Percentiles rank a stretch among this genome's conserved stretches.
Evolutionary conservation across 768 basidiomycete genomes (phyloP).

Genomic region (Mycena crocata): DNA sequence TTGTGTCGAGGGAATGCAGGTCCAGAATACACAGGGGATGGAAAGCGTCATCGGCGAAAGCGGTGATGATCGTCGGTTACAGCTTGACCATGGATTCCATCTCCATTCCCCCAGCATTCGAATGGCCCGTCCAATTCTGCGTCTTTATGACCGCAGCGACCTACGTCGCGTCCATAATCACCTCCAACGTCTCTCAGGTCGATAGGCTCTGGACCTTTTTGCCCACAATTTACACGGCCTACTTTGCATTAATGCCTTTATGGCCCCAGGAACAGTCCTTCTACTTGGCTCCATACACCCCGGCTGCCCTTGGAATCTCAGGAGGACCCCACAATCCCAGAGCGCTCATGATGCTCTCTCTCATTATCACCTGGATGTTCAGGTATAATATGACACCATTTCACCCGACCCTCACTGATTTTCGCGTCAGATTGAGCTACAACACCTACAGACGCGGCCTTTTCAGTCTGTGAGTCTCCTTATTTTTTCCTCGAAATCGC

Average conservation of each 20-base stretch:
- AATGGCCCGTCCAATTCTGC: constrained; percentile 77
- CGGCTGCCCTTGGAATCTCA: constrained; percentile 55
- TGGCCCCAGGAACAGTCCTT: constrained; percentile 56
- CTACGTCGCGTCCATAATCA: constrained; percentile 73
- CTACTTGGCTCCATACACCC: constrained; percentile 66
- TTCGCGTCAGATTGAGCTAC: constrained; percentile 60
- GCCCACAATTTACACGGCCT: constrained; percentile 85
- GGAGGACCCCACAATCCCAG: constrained; percentile 72
- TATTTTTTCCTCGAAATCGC: background rate
- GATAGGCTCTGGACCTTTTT: constrained; percentile 86
- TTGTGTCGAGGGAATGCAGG: no score
- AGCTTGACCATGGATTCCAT: constrained; percentile 14
- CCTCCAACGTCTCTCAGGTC: constrained; percentile 87
- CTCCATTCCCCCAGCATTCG: constrained; percentile 49
- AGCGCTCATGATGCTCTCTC: constrained; percentile 77
- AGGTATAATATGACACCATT: constrained; percentile 49
- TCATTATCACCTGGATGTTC: constrained; percentile 77
- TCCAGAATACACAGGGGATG: no score
- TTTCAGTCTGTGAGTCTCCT: constrained; percentile 68
- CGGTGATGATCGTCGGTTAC: no score
- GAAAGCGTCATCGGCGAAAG: no score
- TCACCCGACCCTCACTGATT: constrained; percentile 23
- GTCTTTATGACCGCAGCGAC: constrained; percentile 56
- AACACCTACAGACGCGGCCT: constrained; percentile 89
- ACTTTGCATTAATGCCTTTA: constrained; percentile 83